phyloP scores from a whole-genome alignment of 805 yeast species.

The Naumovozyma dairenensis region DNA sequence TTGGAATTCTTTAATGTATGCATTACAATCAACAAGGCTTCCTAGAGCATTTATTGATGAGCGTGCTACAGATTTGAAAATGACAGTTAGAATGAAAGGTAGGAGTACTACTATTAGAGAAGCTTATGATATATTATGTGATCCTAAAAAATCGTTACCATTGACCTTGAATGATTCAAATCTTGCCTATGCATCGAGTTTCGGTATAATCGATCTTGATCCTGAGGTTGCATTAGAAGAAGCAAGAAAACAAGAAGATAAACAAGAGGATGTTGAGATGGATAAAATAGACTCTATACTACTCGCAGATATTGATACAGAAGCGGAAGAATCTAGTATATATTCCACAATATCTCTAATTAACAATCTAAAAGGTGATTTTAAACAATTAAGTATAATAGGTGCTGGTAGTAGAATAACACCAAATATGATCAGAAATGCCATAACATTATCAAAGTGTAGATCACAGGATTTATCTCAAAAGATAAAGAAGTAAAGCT shows the following conservation, averaged over 20 bases:
- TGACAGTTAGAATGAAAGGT: slow-evolving; percentile 44
- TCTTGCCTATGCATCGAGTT: slow-evolving; percentile 39
- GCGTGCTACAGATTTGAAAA: slow-evolving; percentile 41
- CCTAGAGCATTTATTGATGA: slow-evolving; percentile 67
- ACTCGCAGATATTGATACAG: slow-evolving; percentile 74
- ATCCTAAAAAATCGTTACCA: slow-evolving; percentile 31
- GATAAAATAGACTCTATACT: slow-evolving; percentile 32
- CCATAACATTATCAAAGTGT: slow-evolving; percentile 38
- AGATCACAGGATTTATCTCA: slow-evolving; percentile 35
- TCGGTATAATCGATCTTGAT: slow-evolving; percentile 46
- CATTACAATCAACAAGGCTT: slow-evolving; percentile 47
- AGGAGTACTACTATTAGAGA: slow-evolving; percentile 38
- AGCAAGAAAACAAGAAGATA: slow-evolving; percentile 15
- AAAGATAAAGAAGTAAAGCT: neutral
- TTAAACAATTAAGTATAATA: slow-evolving; percentile 37
- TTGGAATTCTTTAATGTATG: slow-evolving; percentile 57
- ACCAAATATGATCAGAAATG: slow-evolving; percentile 36
- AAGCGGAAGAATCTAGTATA: slow-evolving; percentile 63
- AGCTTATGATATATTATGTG: slow-evolving; percentile 49
- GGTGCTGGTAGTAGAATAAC: slow-evolving; percentile 43
- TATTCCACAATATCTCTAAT: slow-evolving; percentile 42
- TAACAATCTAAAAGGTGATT: slow-evolving; percentile 20
- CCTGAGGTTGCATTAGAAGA: slow-evolving; percentile 26
- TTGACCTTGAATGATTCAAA: slow-evolving; percentile 33
- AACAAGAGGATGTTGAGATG: slow-evolving; percentile 28